These are phyloP conservation scores for Phytophthora agathidicida DNA, from an alignment of 352 stramenopile species.

Conservation along the genomic window DNA sequence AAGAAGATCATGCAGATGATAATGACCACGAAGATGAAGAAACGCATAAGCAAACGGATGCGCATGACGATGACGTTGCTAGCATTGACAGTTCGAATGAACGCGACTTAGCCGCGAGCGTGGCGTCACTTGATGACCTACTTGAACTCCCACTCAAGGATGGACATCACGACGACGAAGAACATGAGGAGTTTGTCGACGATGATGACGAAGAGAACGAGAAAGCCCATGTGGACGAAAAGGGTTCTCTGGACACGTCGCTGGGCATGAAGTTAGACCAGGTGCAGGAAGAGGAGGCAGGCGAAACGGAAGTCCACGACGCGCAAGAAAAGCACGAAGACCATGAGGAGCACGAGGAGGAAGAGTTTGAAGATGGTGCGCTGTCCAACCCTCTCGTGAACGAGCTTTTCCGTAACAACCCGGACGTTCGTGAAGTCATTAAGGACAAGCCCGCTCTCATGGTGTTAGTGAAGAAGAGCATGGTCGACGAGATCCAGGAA, in stretches of 20 bases:
- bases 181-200: conserved; percentile 33
- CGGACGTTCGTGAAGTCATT: conserved; percentile 59
- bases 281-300: conserved; percentile 30
- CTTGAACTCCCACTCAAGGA: conserved; percentile 32
- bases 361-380: conserved; percentile 33
- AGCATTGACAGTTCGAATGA: conserved; percentile 31
- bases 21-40: conserved; percentile 4
- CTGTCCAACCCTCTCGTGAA: conserved; percentile 60
- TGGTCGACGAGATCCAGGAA: conserved; percentile 83
- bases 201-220: conserved; percentile 22
- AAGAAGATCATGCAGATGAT: conserved; percentile 12
- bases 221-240: conserved; percentile 7
- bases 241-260: conserved; percentile 24
- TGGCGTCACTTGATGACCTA: conserved; percentile 36
- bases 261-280: conserved; percentile 24
- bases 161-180: conserved; percentile 23
- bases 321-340: not conserved
- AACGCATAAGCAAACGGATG: too few relatives aligned
- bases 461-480: conserved; percentile 72
- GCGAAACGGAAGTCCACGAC: conserved; percentile 19
- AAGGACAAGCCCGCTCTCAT: conserved; percentile 59
- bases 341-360: conserved; percentile 9
- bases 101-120: conserved; percentile 34
- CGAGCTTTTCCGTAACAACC: conserved; percentile 48
- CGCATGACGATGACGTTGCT: conserved; percentile 17